Base-by-base conservation (phyloP, 345 rosid species). In the Erysimum cheiranthoides region DNA sequence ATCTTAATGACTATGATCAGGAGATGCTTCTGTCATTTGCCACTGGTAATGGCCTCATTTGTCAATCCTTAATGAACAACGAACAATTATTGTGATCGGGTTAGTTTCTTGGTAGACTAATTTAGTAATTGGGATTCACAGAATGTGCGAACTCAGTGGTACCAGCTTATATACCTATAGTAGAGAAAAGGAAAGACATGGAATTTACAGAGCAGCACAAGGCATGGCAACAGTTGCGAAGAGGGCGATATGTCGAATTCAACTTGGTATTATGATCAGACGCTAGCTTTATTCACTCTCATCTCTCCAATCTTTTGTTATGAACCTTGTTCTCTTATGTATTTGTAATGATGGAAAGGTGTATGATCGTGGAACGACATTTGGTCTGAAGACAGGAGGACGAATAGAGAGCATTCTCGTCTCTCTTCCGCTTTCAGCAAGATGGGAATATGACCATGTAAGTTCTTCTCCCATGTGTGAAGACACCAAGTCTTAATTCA, bases 401-500 rank as follows among this genome's bases (percentile, higher is more conserved):
- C 75, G 97, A 68, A 95, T 95, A 60, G 97, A 95, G 86, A 95
- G 99, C 62, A 92, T 95, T 81, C 97, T 95, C 21, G 99, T 95
- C 64, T 95, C 97, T 72, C 90, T 95, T 67, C 99, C 99, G 2
- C 84, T 90, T 8, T 77, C 96, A 57, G 95, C 97, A 62, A 89
- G 98, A 57, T 94, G 98, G 98, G 97, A 94, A 67, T 94, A 94
- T 66, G 98, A 94, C 72, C 98, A 92, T 72, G 97, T 94, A 84
- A 83, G 92, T 75, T 61, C 54, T 5, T 46, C 13, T 47, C 16
- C 42, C 32, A 7, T n/a, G 10, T 51, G 39, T 38, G 56, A 30
- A 50, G 21, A 68, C 32, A 34, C 43, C 8, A 57, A 18, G 51
- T 18, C 10, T 61, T 10, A 4, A 52, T n/a, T 60, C 17, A 12